These are phyloP conservation scores for Kodamaea plutei DNA, from an alignment of 1,139 yeast genomes.

Conservation along the genomic window DNA sequence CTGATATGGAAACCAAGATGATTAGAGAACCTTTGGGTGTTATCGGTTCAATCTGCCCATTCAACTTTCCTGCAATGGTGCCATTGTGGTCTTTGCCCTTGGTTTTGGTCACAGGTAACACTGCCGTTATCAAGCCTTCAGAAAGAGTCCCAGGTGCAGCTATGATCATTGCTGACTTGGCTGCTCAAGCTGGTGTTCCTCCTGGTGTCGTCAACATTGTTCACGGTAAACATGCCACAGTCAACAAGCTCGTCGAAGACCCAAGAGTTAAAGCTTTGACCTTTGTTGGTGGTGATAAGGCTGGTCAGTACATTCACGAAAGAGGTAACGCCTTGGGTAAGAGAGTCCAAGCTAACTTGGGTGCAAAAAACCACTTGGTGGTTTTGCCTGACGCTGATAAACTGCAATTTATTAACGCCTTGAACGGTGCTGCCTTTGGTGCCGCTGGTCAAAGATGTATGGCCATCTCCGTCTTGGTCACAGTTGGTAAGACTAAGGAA, in stretches of 20 bases:
- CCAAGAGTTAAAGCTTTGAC: constrained; percentile 77
- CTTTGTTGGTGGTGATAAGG: constrained; percentile 74
- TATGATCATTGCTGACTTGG: constrained; percentile 69
- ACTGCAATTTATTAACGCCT: constrained; percentile 59
- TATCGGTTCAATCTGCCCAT: constrained; percentile 69
- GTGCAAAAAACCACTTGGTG: constrained; percentile 75
- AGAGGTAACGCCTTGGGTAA: constrained; percentile 68
- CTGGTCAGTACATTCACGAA: constrained; percentile 69
- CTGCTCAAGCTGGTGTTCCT: constrained; percentile 74
- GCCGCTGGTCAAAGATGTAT: constrained; percentile 86
- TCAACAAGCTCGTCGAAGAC: constrained; percentile 68
- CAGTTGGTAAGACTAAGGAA: constrained; percentile 66
- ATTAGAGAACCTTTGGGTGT: constrained; percentile 64
- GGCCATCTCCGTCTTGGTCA: constrained; percentile 73
- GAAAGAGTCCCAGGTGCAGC: constrained; percentile 82
- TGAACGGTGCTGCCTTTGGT: constrained; percentile 77
- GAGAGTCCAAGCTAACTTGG: constrained; percentile 74
- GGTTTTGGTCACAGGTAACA: constrained; percentile 73
- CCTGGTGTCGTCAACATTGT: constrained; percentile 71
- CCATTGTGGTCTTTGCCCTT: constrained; percentile 82
- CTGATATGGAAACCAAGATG: constrained; percentile 79
- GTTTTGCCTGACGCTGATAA: constrained; percentile 72
- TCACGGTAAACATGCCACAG: constrained; percentile 76
- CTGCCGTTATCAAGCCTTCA: constrained; percentile 71
- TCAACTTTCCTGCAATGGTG: constrained; percentile 83